Base-by-base conservation (phyloP, 2,329 filamentous ascomycete species). In the Ramularia collo-cygni region DNA sequence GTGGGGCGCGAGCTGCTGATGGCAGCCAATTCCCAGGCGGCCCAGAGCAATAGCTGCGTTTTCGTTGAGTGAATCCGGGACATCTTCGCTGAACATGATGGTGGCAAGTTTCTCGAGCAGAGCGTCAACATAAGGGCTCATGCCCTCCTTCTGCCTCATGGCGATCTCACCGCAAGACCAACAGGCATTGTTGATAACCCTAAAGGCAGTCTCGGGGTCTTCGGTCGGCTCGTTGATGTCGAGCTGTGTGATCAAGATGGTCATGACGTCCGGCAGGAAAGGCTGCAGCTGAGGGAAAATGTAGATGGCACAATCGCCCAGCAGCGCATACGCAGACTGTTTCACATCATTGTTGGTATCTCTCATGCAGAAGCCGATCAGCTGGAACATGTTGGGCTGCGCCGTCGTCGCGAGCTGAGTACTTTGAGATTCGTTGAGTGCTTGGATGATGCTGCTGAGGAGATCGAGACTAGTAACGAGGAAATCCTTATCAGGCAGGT, bases 131-230 rank as follows among this genome's bases (percentile, higher is more conserved):
- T 83, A 95, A 1, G 82, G 83, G 1, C 74, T 74, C 77, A 95
- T 85, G 38, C 75, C 78, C 19, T 71, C 69, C 46, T 81, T 78
- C 59, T 85, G 75, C 46, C 86, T 81, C 63, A 95, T 80, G 12
- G 88, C 79, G 46, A 96, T 92, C 68, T 98, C 92, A 29, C 92
- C 92, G 16, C 81, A 81, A 5, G 89, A 93, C 92, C 92, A 98
- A 67, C 90, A 96, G 15, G 92, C 90, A 60, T 98, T 98, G 74
- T 96, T 98, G 44, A 96, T 81, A 19, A 96, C 89, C 44, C 88
- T 87, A 62, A 95, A 95, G 10, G 81, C 82, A 13, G 78, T 83
- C 48, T 94, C 86, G 45, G 88, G 84, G 53, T 93, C 86, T 45
- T 89, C 83, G 40, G 73, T 74, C 46, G 88, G 83, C 51, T 66